Base-by-base conservation (phyloP, 164 flowering plant species). In the Pachysandra terminalis region DNA sequence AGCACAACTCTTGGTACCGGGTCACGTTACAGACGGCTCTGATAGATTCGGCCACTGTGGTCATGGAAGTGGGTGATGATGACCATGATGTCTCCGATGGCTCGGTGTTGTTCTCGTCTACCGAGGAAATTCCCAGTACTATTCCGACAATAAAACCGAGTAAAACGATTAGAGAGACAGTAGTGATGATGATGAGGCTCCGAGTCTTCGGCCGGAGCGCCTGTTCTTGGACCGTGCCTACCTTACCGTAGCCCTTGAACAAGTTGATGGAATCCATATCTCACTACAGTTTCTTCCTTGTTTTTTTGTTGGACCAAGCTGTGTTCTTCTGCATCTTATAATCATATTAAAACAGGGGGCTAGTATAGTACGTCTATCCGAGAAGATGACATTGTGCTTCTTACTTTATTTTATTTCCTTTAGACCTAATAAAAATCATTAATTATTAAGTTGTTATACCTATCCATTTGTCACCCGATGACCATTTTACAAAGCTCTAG, bases 231-330 rank as follows among this genome's bases (percentile, higher is more conserved):
- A n/a, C 64, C 58, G 71, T 78, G 61, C 81, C 86, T 0, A 85
- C 88, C 58, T 84, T 86, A 63, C 85, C 89, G 48, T 88, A 85
- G 68, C 91, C 89, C 60, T 86, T 89, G 81, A 91, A 83, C 64
- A 89, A 87, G 9, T 81, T 86, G 49, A 84, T 71, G 0, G 87
- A 51, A 56, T 86, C 84, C 90, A 74, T 74, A 19, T 52, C n/a
- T n/a, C n/a, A n/a, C n/a, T n/a, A n/a, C n/a, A n/a, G n/a, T n/a
- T n/a, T n/a, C n/a, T n/a, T n/a, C n/a, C n/a, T n/a, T n/a, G n/a
- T n/a, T n/a, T n/a, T n/a, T n/a, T n/a, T n/a, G n/a, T n/a, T n/a
- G n/a, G n/a, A n/a, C n/a, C n/a, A n/a, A n/a, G n/a, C n/a, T n/a
- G n/a, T n/a, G n/a, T n/a, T n/a, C n/a, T n/a, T n/a, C n/a, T n/a